Percentiles rank a stretch among this genome's conserved stretches.
phyloP scores from a whole-genome alignment of 2,329 filamentous ascomycete genomes.

The Macrophomina tecta region DNA sequence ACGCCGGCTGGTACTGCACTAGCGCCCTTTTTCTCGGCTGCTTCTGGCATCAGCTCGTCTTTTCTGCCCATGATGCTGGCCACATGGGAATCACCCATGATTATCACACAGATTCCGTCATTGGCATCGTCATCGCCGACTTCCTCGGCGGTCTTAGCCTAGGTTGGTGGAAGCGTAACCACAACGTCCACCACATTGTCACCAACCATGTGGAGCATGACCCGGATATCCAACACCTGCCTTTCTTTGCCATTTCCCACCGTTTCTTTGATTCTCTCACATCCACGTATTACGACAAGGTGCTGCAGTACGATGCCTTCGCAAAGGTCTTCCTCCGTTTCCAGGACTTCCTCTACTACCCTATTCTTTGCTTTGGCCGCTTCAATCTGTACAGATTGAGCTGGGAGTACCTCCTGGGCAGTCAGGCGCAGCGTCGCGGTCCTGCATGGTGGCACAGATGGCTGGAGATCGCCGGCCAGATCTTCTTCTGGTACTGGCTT shows the following conservation, averaged over 20 bases:
- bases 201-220: constrained; percentile 96
- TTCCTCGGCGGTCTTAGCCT: constrained; percentile 87
- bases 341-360: constrained; percentile 73
- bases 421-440: constrained; percentile 61
- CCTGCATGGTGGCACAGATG: constrained; percentile 72
- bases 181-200: constrained; percentile 96
- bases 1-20: constrained; percentile 53
- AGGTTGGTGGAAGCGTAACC: constrained; percentile 96
- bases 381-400: constrained; percentile 76
- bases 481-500: constrained; percentile 71
- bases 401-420: constrained; percentile 68
- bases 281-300: constrained; percentile 70
- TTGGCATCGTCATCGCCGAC: constrained; percentile 90
- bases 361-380: constrained; percentile 69
- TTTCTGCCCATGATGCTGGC: constrained; percentile 91
- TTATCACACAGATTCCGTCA: constrained; percentile 80
- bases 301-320: constrained; percentile 67
- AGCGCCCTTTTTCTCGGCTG: constrained; percentile 78
- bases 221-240: constrained; percentile 83
- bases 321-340: constrained; percentile 65
- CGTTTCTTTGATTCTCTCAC: constrained; percentile 68
- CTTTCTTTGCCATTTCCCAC: constrained; percentile 71
- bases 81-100: constrained; percentile 97
- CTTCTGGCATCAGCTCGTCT: constrained; percentile 94
- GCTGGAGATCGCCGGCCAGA: constrained; percentile 67